Conservation (phyloP, 805 yeast genomes). For the Debaryomyces prosopidis region DNA sequence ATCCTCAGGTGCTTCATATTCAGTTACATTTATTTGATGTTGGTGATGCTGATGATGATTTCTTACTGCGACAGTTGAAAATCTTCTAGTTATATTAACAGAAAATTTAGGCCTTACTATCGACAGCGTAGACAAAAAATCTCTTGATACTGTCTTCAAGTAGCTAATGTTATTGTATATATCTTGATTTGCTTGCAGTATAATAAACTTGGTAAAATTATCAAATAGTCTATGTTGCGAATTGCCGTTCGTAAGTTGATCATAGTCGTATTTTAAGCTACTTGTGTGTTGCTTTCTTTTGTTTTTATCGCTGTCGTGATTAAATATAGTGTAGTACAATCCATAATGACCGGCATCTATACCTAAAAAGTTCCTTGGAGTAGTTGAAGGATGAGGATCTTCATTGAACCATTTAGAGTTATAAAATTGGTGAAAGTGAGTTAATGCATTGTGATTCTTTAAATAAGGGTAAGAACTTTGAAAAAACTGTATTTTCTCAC, state of each 20-base stretch:
- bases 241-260: not conserved
- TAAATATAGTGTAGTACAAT: slow-evolving; percentile 39
- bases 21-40: slow-evolving; percentile 1
- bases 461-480: slow-evolving; percentile 17
- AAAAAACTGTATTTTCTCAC: slow-evolving; percentile 13
- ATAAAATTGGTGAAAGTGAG: slow-evolving; percentile 8
- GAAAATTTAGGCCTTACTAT: slow-evolving; percentile 10
- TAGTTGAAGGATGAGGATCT: slow-evolving; percentile 22
- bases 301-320: slow-evolving; percentile 26
- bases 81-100: slow-evolving; percentile 1
- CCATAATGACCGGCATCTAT: slow-evolving; percentile 46
- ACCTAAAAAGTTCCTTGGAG: slow-evolving; percentile 19
- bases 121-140: slow-evolving; percentile 21
- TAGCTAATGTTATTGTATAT: slow-evolving; percentile 25
- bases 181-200: slow-evolving; percentile 31
- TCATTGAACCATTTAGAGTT: slow-evolving; percentile 11
- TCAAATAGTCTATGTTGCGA: not conserved
- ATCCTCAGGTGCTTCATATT: slow-evolving; percentile 2
- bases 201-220: slow-evolving; percentile 21
- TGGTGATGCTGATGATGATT: slow-evolving; percentile 2
- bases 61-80: slow-evolving; percentile 6
- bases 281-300: not conserved
- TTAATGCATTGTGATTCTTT: slow-evolving; percentile 7
- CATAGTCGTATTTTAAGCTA: not conserved
- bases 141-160: slow-evolving; percentile 21